Evolutionary conservation across 371 early-diverging fungal genomes (phyloP), one percentile per base, ranked within the genome.

Genomic region (Pancytospora philotis): DNA sequence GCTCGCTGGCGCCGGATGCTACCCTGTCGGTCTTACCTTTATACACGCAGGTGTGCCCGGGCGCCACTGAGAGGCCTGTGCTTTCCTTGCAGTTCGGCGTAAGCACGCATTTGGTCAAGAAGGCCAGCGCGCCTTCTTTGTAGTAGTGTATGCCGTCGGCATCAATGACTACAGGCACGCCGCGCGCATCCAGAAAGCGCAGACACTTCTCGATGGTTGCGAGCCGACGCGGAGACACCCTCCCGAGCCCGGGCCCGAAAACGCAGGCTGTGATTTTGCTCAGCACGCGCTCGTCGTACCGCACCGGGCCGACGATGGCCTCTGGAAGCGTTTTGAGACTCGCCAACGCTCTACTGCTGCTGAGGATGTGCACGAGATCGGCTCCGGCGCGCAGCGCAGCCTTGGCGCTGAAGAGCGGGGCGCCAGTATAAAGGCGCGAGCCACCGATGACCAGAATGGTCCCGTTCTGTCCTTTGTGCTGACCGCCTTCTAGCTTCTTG

Each of bases 351-450:
- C 91, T 90, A 66, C 91, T 87, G 16, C 85, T 85, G 0, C 82
- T 66, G 0, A 85, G 86, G 36, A 95, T 83, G 71, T 91, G 88
- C 30, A 87, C 86, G 8, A 94, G 77, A 69, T 95, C 96, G 0
- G 86, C 87, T 31, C 96, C 96, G 72, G 86, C 69, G 75, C 84
- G 82, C 68, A 92, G 84, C 0, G 92, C 84, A 0, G 88, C 75
- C 61, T 86, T 85, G 0, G 84, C 87, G 6, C 87, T 87, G 80
- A 89, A 95, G 75, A 84, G 92, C 1, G 94, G 93, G 1, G 95
- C 95, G 0, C 95, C 93, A 0, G 91, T 89, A 79, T 89, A 90
- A 52, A 65, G 2, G 0, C 59, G 38, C 30, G 61, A 65, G 28
- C 79, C 79, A 35, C 79, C 79, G 31, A 79, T 74, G 6, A 79